Percentiles rank a stretch among this genome's conserved stretches.
phyloP scores from a whole-genome alignment of 2,329 filamentous ascomycete species.

The Rosellinia necatrix region DNA sequence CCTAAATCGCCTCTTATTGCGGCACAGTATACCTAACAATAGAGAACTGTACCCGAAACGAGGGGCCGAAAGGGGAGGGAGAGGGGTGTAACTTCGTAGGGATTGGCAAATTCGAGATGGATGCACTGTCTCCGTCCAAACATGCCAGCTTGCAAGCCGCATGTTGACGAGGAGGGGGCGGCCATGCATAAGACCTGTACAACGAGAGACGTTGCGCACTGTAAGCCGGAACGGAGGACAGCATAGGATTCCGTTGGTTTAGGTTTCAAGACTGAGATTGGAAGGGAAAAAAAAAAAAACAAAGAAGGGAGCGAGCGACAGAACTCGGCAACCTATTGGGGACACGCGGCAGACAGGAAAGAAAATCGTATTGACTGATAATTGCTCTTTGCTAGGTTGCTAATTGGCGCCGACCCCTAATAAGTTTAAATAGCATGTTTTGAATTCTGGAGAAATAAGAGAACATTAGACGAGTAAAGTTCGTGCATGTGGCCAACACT shows the following conservation, averaged over 20 bases:
- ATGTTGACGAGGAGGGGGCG: conserved; percentile 17
- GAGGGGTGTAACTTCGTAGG: neutral
- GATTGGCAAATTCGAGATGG: neutral
- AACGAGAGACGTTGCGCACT: conserved; percentile 6
- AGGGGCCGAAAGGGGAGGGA: conserved; percentile 8
- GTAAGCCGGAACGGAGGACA: neutral
- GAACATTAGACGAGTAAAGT: no score
- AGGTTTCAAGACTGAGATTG: conserved; percentile 3
- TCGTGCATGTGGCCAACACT: no score
- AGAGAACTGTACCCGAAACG: neutral
- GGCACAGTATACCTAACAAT: conserved; percentile 6
- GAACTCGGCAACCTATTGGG: no score
- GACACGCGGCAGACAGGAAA: no score
- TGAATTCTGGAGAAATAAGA: no score
- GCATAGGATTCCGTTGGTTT: neutral
- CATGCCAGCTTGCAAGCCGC: conserved; percentile 1
- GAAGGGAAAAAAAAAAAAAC: neutral
- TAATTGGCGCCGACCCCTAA: no score
- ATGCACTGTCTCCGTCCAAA: conserved; percentile 6
- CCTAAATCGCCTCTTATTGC: neutral
- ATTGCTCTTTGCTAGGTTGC: no score
- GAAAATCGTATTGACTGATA: no score
- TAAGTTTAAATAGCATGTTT: no score
- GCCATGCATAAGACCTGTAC: conserved; percentile 8
- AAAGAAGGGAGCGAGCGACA: no score